Evolutionary conservation across 2,329 filamentous ascomycete genomes (phyloP), one percentile per base, ranked within the genome.

Genomic region (Curvularia sp.): DNA sequence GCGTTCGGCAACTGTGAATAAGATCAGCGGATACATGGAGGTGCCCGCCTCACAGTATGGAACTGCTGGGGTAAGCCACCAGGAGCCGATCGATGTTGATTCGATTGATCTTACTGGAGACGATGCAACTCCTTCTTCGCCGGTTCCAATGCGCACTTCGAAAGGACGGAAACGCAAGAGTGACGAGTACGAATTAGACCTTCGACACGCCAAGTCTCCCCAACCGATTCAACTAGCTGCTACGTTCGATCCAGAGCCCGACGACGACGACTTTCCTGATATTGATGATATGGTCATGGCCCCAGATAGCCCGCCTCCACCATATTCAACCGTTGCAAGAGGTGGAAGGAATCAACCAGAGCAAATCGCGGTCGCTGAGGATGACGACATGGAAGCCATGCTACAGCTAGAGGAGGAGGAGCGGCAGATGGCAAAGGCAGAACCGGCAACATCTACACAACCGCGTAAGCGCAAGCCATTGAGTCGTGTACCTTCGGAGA

Each of bases 161-260:
- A 69, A 69, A 34, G 64, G 71, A 28, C 77, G 76, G 55, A 82
- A 82, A 66, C 73, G 80, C 42, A 81, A 81, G 67, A 82, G 80
- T 63, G 77, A 79, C n/a, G 80, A 81, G 54, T 76, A 74, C 46
- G 77, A 75, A 32, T 60, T 64, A 27, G 75, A 75, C 32, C 19
- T 67, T 3, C 49, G 52, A 19, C 61, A 49, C 1, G 36, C 45
- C 25, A 67, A 65, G 42, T 69, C 69, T 28, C 61, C 67, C 2
- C 61, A 64, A 34, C 61, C 65, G 30, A 55, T 53, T 7, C 63
- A 49, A 25, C 53, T 54, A 5, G 48, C 61, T 27, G 59, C 61
- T 12, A 50, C 55, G 38, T 39, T 38, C 18, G 70, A 62, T 46
- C 61, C 66, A 25, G 60, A 63, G n/a, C 49, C 43, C 13, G 65